These are phyloP conservation scores for Aegilops bicornis DNA, from an alignment of 176 grass and related monocot genomes.

Conservation along the genomic window DNA sequence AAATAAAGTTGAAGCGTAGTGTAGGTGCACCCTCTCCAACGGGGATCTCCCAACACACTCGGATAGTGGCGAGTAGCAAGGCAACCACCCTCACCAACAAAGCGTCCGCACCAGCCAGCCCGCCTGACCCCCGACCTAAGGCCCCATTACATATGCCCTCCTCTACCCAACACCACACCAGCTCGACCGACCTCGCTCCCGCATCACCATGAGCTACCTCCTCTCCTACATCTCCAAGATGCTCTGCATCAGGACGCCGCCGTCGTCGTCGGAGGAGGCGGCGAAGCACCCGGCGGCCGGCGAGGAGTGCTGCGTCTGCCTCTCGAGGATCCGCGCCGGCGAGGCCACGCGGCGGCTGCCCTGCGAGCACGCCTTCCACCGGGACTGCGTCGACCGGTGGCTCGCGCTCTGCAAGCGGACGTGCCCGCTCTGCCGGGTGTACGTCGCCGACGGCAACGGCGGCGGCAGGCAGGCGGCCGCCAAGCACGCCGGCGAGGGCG, in stretches of 20 bases:
- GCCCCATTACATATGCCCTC: slow-evolving; percentile 9
- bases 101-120: slow-evolving; percentile 16
- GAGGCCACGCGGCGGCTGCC: slow-evolving; percentile 57
- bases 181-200: not conserved
- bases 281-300: not conserved
- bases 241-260: slow-evolving; percentile 44
- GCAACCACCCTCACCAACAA: slow-evolving; percentile 48
- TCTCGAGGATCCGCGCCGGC: slow-evolving; percentile 34
- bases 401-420: slow-evolving; percentile 56
- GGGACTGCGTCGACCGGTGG: slow-evolving; percentile 68
- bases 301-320: slow-evolving; percentile 60
- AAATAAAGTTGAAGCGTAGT: slow-evolving; percentile 21
- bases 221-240: slow-evolving; percentile 50
- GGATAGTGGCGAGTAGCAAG: slow-evolving; percentile 3
- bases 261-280: not conserved
- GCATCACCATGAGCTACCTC: slow-evolving; percentile 53
- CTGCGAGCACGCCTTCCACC: slow-evolving; percentile 64
- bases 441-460: slow-evolving; percentile 27
- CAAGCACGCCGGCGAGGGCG: slow-evolving; percentile 22
- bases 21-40: slow-evolving; percentile 67
- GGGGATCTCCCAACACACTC: slow-evolving; percentile 40
- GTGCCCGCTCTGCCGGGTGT: slow-evolving; percentile 70
- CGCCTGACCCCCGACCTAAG: slow-evolving; percentile 38
- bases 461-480: not conserved
- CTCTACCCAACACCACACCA: not conserved